These are phyloP conservation scores for Psilocybe sp. DNA, from an alignment of 768 basidiomycete genomes.

Conservation along the genomic window DNA sequence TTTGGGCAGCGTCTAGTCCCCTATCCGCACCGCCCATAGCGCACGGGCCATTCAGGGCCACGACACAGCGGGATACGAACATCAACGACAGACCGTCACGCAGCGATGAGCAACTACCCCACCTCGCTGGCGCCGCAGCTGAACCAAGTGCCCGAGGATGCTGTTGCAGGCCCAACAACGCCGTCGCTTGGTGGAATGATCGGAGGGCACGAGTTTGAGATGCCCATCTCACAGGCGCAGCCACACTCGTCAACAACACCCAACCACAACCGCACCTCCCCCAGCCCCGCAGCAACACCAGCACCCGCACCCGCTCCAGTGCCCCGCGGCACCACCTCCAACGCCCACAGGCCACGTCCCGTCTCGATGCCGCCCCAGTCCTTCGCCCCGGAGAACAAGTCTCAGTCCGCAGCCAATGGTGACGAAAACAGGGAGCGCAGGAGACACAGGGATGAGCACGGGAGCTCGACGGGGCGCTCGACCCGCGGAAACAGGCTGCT, in stretches of 20 bases:
- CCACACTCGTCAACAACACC: slow-evolving; percentile 18
- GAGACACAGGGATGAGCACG: slow-evolving; percentile 28
- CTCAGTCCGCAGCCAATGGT: slow-evolving; percentile 17
- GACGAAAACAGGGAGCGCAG: slow-evolving; percentile 27
- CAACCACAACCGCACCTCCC: slow-evolving; percentile 15
- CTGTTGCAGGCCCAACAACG: slow-evolving; percentile 33
- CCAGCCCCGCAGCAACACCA: slow-evolving; percentile 22
- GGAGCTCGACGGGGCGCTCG: slow-evolving; percentile 22
- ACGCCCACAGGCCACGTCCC: slow-evolving; percentile 53
- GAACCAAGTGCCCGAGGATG: slow-evolving; percentile 50
- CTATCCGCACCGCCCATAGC: slow-evolving; percentile 6
- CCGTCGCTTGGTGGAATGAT: slow-evolving; percentile 55
- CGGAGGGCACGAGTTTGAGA: slow-evolving; percentile 64
- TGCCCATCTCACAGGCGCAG: slow-evolving; percentile 45
- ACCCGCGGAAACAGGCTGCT: slow-evolving; percentile 60
- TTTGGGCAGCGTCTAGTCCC: slow-evolving; percentile 1
- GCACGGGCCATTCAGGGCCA: slow-evolving; percentile 17
- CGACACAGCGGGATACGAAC: slow-evolving; percentile 3
- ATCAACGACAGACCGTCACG: slow-evolving; percentile 12
- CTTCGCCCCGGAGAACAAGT: slow-evolving; percentile 28
- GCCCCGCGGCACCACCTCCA: slow-evolving; percentile 26
- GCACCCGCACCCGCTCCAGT: slow-evolving; percentile 25
- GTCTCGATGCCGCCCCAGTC: slow-evolving; percentile 75
- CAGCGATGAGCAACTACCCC: slow-evolving; percentile 36
- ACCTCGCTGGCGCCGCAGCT: slow-evolving; percentile 45